These are phyloP conservation scores for Trichoderma atrobrunneum DNA, from an alignment of 2,329 filamentous ascomycete species.

Conservation along the genomic window DNA sequence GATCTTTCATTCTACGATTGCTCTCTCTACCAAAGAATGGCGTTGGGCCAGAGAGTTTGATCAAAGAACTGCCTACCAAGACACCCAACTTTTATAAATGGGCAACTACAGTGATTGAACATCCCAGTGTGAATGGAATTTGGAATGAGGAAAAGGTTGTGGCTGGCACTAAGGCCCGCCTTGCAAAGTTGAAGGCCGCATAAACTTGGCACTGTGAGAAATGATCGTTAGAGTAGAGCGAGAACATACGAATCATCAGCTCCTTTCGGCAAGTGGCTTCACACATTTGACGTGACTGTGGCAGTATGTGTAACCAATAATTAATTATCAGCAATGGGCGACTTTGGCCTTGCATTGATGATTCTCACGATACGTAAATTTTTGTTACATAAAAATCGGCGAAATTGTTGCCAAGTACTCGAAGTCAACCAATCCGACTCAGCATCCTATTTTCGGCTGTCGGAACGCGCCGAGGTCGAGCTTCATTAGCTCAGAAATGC, in stretches of 20 bases:
- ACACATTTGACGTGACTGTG: not conserved
- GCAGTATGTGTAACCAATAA: not conserved
- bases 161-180: slow-evolving; percentile 23
- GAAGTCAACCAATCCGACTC: not conserved
- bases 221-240: not conserved
- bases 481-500: not conserved
- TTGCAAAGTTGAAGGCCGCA: slow-evolving; percentile 22
- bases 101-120: slow-evolving; percentile 56
- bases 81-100: slow-evolving; percentile 68
- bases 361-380: not conserved
- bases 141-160: slow-evolving; percentile 49
- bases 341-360: not conserved
- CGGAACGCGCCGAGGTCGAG: not conserved
- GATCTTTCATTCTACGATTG: slow-evolving; percentile 64
- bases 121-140: slow-evolving; percentile 65
- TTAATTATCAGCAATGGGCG: not conserved
- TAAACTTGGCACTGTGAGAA: not conserved
- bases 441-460: not conserved
- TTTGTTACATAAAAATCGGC: not conserved
- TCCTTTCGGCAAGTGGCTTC: not conserved
- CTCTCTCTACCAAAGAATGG: slow-evolving; percentile 53
- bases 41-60: slow-evolving; percentile 50
- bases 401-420: not conserved
- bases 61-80: slow-evolving; percentile 46
- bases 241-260: not conserved